Conservation (phyloP, 345 rosid species). For the Moricandia moricandioides region DNA sequence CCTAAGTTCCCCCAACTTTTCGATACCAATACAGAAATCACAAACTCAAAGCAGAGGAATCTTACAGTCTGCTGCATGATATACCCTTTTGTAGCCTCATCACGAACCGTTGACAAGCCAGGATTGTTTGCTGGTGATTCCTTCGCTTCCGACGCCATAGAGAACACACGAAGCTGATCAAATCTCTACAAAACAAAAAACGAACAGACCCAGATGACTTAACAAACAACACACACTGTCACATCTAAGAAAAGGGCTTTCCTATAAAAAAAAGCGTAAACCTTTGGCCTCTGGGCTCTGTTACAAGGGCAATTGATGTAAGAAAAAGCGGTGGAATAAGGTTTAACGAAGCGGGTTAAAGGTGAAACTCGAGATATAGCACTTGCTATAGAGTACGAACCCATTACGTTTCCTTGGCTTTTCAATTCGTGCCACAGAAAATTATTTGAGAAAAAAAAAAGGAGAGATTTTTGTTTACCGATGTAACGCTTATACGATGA, state of each 20-base stretch:
- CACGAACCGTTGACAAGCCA: slow-evolving; percentile 57
- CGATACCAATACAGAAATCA: not conserved
- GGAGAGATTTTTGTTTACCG: slow-evolving; percentile 26
- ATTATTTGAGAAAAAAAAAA: not conserved
- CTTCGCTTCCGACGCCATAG: slow-evolving; percentile 70
- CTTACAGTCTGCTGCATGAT: slow-evolving; percentile 90
- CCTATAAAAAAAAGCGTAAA: not conserved
- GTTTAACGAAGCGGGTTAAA: slow-evolving; percentile 23
- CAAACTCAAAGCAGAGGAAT: not conserved
- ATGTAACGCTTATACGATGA: not conserved
- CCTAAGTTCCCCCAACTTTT: not conserved
- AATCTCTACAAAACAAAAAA: slow-evolving; percentile 36
- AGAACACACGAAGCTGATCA: slow-evolving; percentile 46
- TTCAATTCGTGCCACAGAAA: not conserved
- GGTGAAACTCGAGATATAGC: slow-evolving; percentile 27
- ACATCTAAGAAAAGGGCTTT: not conserved
- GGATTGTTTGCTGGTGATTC: slow-evolving; percentile 78
- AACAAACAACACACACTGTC: slow-evolving; percentile 12
- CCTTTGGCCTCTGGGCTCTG: slow-evolving; percentile 19
- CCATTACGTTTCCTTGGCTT: slow-evolving; percentile 15
- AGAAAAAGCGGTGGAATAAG: slow-evolving; percentile 15
- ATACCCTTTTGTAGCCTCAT: slow-evolving; percentile 79
- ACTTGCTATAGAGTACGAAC: slow-evolving; percentile 25
- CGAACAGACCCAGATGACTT: slow-evolving; percentile 13
- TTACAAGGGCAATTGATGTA: slow-evolving; percentile 7